Evolutionary conservation across 2,329 filamentous ascomycete species (phyloP).

Genomic region (Didymosphaeria variabile): DNA sequence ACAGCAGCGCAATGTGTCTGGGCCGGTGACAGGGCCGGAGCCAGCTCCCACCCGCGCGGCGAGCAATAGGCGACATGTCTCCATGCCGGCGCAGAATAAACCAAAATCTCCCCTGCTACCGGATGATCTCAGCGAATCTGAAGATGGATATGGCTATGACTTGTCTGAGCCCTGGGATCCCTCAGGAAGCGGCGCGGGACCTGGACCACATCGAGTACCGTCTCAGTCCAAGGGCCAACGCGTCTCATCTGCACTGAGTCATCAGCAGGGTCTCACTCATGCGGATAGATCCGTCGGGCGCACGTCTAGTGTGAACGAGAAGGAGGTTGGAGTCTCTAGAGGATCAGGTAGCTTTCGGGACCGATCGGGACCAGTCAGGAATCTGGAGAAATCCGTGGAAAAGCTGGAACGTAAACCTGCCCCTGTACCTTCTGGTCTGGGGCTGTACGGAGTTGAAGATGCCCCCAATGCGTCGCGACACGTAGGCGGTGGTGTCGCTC

Average conservation of each 20-base stretch:
- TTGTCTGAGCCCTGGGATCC: conserved; percentile 49
- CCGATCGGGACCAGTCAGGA: conserved; percentile 26
- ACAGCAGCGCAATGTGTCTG: conserved; percentile 42
- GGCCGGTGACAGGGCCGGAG: conserved; percentile 30
- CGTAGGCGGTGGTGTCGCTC: conserved; percentile 38
- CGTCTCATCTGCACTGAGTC: conserved; percentile 27
- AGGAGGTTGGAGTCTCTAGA: conserved; percentile 38
- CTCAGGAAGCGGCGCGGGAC: conserved; percentile 26
- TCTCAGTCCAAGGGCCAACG: conserved; percentile 19
- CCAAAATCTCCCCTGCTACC: conserved; percentile 32
- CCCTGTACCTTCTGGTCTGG: conserved; percentile 38
- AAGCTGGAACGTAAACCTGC: conserved; percentile 36
- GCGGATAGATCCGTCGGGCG: conserved; percentile 30
- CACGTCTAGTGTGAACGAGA: conserved; percentile 40
- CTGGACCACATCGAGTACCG: conserved; percentile 23
- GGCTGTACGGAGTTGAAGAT: conserved; percentile 42
- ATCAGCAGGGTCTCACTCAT: conserved; percentile 28
- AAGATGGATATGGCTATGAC: conserved; percentile 40
- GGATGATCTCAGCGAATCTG: conserved; percentile 38
- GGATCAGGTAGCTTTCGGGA: conserved; percentile 44
- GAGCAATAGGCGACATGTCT: conserved; percentile 43
- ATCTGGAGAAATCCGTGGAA: conserved; percentile 23
- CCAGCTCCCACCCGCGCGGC: conserved; percentile 24
- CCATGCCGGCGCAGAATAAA: conserved; percentile 39
- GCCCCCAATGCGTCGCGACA: conserved; percentile 29